Conservation (phyloP, 1,284 basidiomycete genomes). For the Rhodotorula sp. region DNA sequence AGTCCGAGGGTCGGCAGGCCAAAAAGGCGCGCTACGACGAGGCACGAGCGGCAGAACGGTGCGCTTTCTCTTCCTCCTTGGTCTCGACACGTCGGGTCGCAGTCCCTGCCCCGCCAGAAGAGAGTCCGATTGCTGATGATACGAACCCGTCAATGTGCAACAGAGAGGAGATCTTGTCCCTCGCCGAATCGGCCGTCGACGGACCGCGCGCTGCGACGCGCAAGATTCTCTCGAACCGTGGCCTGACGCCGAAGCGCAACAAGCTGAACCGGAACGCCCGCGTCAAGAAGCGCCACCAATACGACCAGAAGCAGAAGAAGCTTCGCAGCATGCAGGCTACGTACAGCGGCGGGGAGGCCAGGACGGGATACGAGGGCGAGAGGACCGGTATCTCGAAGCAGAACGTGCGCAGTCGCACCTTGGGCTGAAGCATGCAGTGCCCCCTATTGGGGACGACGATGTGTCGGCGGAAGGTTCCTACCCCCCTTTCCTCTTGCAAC, state of each 20-base stretch:
- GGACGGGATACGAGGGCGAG: slow-evolving; percentile 54
- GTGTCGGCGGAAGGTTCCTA: too few relatives aligned
- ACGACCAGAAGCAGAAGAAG: slow-evolving; percentile 90
- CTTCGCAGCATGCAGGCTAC: slow-evolving; percentile 80
- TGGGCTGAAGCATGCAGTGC: slow-evolving; percentile 11
- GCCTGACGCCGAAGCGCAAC: slow-evolving; percentile 77
- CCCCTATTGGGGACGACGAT: neutral
- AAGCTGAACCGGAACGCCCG: slow-evolving; percentile 88
- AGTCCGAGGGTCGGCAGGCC: slow-evolving; percentile 67
- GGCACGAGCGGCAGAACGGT: slow-evolving; percentile 64
- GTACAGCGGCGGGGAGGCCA: slow-evolving; percentile 65
- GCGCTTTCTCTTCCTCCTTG: slow-evolving; percentile 40
- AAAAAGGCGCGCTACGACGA: slow-evolving; percentile 79
- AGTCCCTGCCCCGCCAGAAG: neutral
- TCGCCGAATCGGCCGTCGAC: slow-evolving; percentile 42
- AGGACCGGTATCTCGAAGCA: slow-evolving; percentile 71
- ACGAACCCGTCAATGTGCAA: neutral
- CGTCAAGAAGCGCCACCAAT: slow-evolving; percentile 89
- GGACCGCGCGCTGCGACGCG: slow-evolving; percentile 83
- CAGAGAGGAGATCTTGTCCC: slow-evolving; percentile 27
- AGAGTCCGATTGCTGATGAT: too few relatives aligned
- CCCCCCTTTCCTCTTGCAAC: too few relatives aligned
- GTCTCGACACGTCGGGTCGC: neutral
- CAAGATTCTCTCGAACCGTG: slow-evolving; percentile 86
- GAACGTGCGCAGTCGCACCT: slow-evolving; percentile 62